Conservation (phyloP, 1,139 yeast species). For the Suhomyces wounanorum region DNA sequence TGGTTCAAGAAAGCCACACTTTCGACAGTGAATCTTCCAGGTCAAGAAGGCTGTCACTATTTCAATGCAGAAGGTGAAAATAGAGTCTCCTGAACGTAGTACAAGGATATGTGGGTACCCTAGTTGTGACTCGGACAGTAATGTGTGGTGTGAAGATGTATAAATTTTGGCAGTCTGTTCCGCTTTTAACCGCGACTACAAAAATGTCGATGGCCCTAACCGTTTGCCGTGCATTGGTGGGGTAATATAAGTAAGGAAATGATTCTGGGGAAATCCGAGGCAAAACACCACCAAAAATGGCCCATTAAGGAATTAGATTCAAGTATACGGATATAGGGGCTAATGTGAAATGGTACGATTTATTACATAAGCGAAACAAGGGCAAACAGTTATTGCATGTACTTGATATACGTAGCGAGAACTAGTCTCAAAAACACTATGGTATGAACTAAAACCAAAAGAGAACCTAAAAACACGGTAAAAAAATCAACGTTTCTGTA, state of each 20-base stretch:
- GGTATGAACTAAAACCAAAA: slow-evolving; percentile 5
- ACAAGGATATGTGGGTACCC: background rate
- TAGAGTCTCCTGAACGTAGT: background rate
- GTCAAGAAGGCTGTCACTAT: background rate
- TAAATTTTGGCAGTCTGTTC: slow-evolving; percentile 1
- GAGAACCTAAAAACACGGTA: background rate
- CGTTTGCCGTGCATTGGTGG: slow-evolving; percentile 1
- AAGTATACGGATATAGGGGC: background rate
- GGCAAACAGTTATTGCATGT: background rate
- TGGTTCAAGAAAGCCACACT: background rate
- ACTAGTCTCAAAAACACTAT: slow-evolving; percentile 1
- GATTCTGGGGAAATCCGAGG: background rate
- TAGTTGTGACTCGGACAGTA: background rate
- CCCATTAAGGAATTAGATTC: background rate
- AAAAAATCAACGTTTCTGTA: slow-evolving; percentile 38
- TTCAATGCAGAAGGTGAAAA: background rate
- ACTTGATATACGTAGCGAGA: background rate
- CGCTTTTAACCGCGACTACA: slow-evolving; percentile 8
- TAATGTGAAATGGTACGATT: background rate
- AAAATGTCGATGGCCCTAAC: background rate
- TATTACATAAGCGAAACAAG: background rate
- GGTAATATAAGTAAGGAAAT: background rate
- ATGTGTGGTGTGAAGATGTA: background rate
- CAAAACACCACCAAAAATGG: background rate
- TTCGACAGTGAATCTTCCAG: background rate